Base-by-base conservation (phyloP, 345 rosid species). In the Aquilaria yunnanensis region DNA sequence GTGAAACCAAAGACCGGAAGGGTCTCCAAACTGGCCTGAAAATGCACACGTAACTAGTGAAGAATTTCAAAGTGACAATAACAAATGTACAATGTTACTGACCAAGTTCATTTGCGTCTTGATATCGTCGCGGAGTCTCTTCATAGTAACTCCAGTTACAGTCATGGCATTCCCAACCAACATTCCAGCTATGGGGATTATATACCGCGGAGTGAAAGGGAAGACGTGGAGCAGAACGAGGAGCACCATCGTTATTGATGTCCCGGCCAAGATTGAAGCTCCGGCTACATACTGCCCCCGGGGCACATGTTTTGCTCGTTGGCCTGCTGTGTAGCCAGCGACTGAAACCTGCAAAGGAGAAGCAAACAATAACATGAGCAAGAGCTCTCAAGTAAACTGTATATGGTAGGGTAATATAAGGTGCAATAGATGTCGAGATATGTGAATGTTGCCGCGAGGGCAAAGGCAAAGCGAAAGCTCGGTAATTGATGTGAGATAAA, bases 141-240 rank as follows among this genome's bases (percentile, higher is more conserved):
- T 93, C 98, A 93, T 93, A 10, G 98, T 80, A 33, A 93, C 90
- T 3, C 97, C 96, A n/a, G 96, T 88, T 62, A 85, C 95, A 0
- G 96, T 85, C 96, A 93, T 93, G 11, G 96, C 80, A 46, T 90
- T 93, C 10, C 95, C 97, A n/a, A 90, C 97, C 97, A 93, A 74
- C 98, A 90, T 93, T 32, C 97, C 97, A 9, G 95, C 83, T 0
- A 93, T 78, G 0, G 97, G 98, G 61, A 93, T 90, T 23, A 93
- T 85, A 65, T 85, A 93, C 45, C 96, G 72, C 1, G 97, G 98
- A 56, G 96, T 93, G 80, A 93, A 93, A 54, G 96, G 98, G 61
- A 93, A 90, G 16, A 90, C 97, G 8, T 81, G 75, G 30, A 93
- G 78, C 48, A 80, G 13, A 54, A 93, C 72, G 4, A 88, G 90